Conservation (phyloP, 2,329 filamentous ascomycete species). For the Grosmannia penicillata region DNA sequence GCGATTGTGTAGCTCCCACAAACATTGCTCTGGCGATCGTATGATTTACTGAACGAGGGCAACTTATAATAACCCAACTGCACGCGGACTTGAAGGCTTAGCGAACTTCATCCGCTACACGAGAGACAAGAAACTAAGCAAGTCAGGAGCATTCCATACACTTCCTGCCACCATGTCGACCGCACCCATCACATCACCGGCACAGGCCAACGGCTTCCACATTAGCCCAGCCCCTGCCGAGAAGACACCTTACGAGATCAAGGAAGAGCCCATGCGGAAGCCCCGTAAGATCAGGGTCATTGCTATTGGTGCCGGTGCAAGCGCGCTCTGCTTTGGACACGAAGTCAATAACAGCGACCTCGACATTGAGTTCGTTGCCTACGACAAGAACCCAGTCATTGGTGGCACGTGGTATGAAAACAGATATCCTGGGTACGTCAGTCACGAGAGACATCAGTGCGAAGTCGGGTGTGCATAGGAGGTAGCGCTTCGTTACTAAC, state of each 20-base stretch:
- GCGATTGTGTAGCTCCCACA: not conserved
- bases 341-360: slow-evolving; percentile 3
- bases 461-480: no score
- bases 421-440: slow-evolving; percentile 13
- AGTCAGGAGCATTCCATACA: not conserved
- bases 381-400: slow-evolving; percentile 26
- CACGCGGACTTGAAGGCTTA: not conserved
- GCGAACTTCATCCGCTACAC: no score
- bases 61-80: not conserved
- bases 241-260: not conserved
- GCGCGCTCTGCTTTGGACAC: slow-evolving; percentile 2
- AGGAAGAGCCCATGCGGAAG: slow-evolving; percentile 3
- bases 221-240: slow-evolving; percentile 1
- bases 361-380: slow-evolving; percentile 18
- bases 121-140: no score
- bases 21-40: not conserved
- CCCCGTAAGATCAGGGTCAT: slow-evolving; percentile 5
- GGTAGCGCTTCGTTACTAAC: no score
- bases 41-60: not conserved
- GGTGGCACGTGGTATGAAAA: slow-evolving; percentile 11
- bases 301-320: slow-evolving; percentile 4
- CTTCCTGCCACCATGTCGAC: not conserved
- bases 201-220: slow-evolving; percentile 3
- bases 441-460: no score
- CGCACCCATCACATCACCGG: not conserved